Conservation (phyloP, 108 stramenopile genomes). For the Stephanodiscus minutulus region DNA sequence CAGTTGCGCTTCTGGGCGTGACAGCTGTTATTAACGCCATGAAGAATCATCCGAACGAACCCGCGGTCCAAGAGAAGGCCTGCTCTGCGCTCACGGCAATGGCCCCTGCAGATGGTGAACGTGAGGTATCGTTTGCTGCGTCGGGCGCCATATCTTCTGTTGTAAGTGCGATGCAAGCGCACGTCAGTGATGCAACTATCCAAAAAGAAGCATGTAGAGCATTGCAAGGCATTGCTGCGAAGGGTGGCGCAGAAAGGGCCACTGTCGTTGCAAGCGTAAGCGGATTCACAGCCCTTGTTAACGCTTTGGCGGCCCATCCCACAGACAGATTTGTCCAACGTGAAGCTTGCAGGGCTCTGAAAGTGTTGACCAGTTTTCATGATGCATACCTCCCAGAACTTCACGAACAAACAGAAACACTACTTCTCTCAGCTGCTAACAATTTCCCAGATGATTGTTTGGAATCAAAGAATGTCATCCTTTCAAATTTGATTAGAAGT, state of each 20-base stretch:
- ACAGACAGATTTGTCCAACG: slow-evolving; percentile 57
- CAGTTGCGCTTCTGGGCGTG: slow-evolving; percentile 72
- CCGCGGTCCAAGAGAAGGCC: slow-evolving; percentile 85
- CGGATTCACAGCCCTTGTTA: slow-evolving; percentile 81
- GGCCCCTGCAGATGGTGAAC: slow-evolving; percentile 65
- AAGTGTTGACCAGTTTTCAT: slow-evolving; percentile 56
- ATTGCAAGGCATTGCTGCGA: slow-evolving; percentile 65
- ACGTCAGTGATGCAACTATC: slow-evolving; percentile 75
- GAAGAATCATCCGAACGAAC: slow-evolving; percentile 89
- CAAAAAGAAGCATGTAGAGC: slow-evolving; percentile 82
- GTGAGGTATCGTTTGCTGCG: slow-evolving; percentile 86
- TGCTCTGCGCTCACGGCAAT: slow-evolving; percentile 62
- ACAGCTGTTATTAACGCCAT: slow-evolving; percentile 84
- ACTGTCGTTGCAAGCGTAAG: slow-evolving; percentile 80
- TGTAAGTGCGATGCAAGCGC: slow-evolving; percentile 90
- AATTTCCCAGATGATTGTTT: slow-evolving; percentile 68
- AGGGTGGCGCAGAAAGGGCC: slow-evolving; percentile 76
- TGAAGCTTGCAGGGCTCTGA: slow-evolving; percentile 67
- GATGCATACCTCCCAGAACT: slow-evolving; percentile 78
- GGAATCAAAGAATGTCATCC: slow-evolving; percentile 47
- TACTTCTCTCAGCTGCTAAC: slow-evolving; percentile 66
- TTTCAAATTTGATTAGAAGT: slow-evolving; percentile 7
- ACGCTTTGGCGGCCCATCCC: slow-evolving; percentile 78
- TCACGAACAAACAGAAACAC: slow-evolving; percentile 65
- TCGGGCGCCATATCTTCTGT: slow-evolving; percentile 79